Evolutionary conservation across 768 basidiomycete species (phyloP), one percentile per base, ranked within the genome.

Genomic region (Rhizopogon vesiculosus): DNA sequence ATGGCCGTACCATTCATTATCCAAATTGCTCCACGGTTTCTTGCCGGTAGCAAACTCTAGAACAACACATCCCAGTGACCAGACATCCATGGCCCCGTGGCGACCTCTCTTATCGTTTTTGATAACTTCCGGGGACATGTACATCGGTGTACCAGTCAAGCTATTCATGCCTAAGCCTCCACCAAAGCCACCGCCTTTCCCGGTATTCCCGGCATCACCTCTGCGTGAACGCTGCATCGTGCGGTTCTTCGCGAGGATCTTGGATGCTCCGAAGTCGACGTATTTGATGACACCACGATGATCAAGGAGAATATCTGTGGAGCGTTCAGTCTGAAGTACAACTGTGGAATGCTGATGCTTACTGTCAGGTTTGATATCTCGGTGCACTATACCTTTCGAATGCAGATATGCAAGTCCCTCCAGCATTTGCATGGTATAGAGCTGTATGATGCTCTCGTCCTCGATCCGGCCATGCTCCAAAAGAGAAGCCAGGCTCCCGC

Each of bases 361-460:
- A 96, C 95, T 99, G 67, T 99, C 97, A 8, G 97, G 97, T 69
- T 98, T 99, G 71, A 99, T 89, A 69, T 99, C 97, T 45, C 97
- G 86, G 70, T 99, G 97, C 4, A 94, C 87, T 42, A 99, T 89
- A 45, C 89, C 88, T 69, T 91, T 86, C 18, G 89, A 89, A 67
- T 99, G 97, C 15, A 99, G 80, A 67, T 99, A 99, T 29, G 86
- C 84, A 38, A 99, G 77, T 33, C 97, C 97, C 66, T 94, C 90
- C 49, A 98, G 74, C 87, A 99, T 95, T 66, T 99, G 97, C 78
- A 96, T 85, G 1, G 95, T 93, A 72, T 98, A 98, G 5, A 96
- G 81, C 68, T 95, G 93, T 51, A 94, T 87, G 63, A 98, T 91
- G 56, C 91, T 86, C 71, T 99, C 97, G 66, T 98, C 95, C 66